Percentiles rank a stretch among this genome's conserved stretches.
Conservation (phyloP, 2,329 filamentous ascomycete species). For the Didymella sp. region DNA sequence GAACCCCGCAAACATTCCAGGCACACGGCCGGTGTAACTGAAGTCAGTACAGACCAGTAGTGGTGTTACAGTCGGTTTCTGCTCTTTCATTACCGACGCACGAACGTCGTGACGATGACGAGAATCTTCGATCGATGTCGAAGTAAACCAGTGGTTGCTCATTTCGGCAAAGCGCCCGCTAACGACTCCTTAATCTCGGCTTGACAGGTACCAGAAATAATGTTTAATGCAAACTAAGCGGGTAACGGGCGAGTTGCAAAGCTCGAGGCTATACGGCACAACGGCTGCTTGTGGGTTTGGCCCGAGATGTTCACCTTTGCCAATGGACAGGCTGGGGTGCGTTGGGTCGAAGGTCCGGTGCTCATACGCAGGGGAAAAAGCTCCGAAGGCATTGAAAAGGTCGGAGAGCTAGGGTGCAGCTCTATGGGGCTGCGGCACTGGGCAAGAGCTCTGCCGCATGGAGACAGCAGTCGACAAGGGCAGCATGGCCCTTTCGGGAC, state of each 20-base stretch:
- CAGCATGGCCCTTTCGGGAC: slow-evolving; percentile 23
- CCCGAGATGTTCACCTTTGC: slow-evolving; percentile 23
- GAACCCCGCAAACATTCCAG: slow-evolving; percentile 18
- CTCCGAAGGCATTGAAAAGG: slow-evolving; percentile 30
- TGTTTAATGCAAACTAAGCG: slow-evolving; percentile 35
- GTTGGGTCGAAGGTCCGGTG: slow-evolving; percentile 33
- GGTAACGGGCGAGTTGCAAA: slow-evolving; percentile 35
- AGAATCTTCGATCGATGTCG: slow-evolving; percentile 23
- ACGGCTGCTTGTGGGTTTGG: slow-evolving; percentile 47
- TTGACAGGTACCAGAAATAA: slow-evolving; percentile 31
- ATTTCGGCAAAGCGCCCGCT: slow-evolving; percentile 40
- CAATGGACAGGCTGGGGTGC: slow-evolving; percentile 33
- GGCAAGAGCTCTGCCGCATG: slow-evolving; percentile 28
- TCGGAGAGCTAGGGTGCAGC: slow-evolving; percentile 20
- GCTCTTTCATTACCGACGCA: slow-evolving; percentile 25
- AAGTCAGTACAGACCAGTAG: slow-evolving; percentile 15
- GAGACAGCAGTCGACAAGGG: slow-evolving; percentile 29
- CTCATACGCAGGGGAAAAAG: slow-evolving; percentile 39
- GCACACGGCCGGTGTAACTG: slow-evolving; percentile 17
- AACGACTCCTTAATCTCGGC: slow-evolving; percentile 50
- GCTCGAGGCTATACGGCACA: slow-evolving; percentile 41
- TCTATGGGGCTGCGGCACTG: slow-evolving; percentile 20
- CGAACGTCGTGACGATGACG: slow-evolving; percentile 29
- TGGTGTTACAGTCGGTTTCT: slow-evolving; percentile 12
- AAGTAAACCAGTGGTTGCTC: slow-evolving; percentile 23